A percentile compares a stretch with the other conserved stretches of the same genome.
These are phyloP conservation scores for Phytophthora ohioensis DNA, from an alignment of 352 stramenopile genomes.

Conservation along the genomic window DNA sequence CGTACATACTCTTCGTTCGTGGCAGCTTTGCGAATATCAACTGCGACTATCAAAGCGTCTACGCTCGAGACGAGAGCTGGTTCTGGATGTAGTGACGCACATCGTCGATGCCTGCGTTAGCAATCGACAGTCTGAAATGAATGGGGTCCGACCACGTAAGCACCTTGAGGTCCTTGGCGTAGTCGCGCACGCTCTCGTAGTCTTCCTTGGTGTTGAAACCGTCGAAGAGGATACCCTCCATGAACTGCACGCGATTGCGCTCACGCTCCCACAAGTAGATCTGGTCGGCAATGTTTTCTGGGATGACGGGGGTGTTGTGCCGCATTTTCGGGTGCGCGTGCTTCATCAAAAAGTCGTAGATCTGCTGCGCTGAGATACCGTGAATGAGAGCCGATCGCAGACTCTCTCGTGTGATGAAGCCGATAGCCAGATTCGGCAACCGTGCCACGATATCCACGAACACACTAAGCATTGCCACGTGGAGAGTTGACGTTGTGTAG, in stretches of 20 bases:
- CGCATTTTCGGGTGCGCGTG: conserved; percentile 89
- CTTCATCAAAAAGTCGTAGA: conserved; percentile 93
- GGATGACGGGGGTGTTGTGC: conserved; percentile 76
- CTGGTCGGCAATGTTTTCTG: conserved; percentile 92
- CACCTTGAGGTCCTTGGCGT: conserved; percentile 71
- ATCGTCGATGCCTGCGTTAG: conserved; percentile 64
- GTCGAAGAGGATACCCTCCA: conserved; percentile 88
- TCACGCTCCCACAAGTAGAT: conserved; percentile 93
- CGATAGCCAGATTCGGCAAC: conserved; percentile 91
- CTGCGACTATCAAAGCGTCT: conserved; percentile 7
- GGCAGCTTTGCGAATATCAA: neutral
- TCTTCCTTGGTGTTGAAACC: conserved; percentile 87
- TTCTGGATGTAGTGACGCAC: conserved; percentile 82
- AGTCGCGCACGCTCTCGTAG: conserved; percentile 82
- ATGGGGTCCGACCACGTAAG: conserved; percentile 86
- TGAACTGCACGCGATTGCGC: conserved; percentile 88
- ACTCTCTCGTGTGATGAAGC: conserved; percentile 92
- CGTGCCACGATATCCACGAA: conserved; percentile 92
- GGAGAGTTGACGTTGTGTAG: conserved; percentile 90
- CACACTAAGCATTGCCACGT: conserved; percentile 93
- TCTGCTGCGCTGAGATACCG: conserved; percentile 92
- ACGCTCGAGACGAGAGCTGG: conserved; percentile 48
- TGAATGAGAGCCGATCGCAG: conserved; percentile 89
- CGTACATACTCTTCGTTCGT: conserved; percentile 4
- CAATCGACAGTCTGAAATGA: conserved; percentile 83